Conservation (phyloP, 371 early-diverging fungal genomes). For the Mortierella sp. region DNA sequence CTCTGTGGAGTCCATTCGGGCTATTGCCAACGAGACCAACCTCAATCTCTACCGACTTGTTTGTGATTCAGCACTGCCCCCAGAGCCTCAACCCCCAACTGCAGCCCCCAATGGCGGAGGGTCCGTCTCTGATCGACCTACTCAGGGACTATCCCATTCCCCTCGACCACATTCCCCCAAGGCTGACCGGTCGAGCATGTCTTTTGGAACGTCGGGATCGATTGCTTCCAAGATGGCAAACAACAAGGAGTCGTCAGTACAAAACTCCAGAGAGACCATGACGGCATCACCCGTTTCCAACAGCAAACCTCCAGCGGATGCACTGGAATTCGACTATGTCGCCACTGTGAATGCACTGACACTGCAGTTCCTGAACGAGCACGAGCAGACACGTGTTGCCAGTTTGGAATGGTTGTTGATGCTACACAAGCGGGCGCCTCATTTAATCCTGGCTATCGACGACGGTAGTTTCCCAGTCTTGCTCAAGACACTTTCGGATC, state of each 20-base stretch:
- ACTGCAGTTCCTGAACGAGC: conserved; percentile 82
- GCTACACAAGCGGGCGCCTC: conserved; percentile 91
- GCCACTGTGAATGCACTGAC: conserved; percentile 82
- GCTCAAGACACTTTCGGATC: conserved; percentile 88
- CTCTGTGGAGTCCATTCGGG: conserved; percentile 69
- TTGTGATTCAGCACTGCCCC: conserved; percentile 63
- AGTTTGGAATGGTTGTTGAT: conserved; percentile 93
- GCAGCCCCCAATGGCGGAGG: conserved; percentile 4
- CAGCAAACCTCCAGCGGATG: conserved; percentile 57
- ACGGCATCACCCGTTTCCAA: conserved; percentile 23
- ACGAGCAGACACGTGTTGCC: conserved; percentile 90
- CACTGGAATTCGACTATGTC: conserved; percentile 78
- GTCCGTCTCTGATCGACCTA: conserved; percentile 21
- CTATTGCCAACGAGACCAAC: conserved; percentile 83
- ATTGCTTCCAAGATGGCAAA: conserved; percentile 37
- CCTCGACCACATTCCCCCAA: conserved; percentile 57
- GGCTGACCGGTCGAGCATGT: conserved; percentile 43
- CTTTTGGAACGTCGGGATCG: conserved; percentile 44
- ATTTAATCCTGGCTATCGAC: conserved; percentile 77
- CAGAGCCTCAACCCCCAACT: conserved; percentile 26
- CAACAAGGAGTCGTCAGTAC: conserved; percentile 21
- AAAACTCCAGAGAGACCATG: conserved; percentile 19
- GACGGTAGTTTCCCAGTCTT: conserved; percentile 87
- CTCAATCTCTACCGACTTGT: conserved; percentile 80
- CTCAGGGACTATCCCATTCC: conserved; percentile 25